Conservation (phyloP, 2,329 filamentous ascomycete species). For the Boeremia lycopersici region DNA sequence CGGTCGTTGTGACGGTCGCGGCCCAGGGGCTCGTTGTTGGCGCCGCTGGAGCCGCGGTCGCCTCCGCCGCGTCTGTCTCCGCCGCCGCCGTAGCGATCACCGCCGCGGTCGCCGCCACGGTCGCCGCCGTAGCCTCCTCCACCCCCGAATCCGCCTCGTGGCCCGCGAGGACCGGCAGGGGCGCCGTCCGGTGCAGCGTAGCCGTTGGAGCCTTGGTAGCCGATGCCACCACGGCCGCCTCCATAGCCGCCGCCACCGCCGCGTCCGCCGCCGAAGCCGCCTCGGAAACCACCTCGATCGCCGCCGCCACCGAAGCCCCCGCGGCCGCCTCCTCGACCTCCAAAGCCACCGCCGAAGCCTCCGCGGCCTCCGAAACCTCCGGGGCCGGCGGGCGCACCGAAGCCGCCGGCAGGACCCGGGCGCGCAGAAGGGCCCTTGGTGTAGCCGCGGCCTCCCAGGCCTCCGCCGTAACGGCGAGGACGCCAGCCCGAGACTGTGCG, state of each 20-base stretch:
- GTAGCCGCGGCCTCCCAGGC: constrained; percentile 89
- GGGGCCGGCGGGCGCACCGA: constrained; percentile 61
- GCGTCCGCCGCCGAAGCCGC: constrained; percentile 49
- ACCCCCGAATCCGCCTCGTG: constrained; percentile 42
- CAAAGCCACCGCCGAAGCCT: constrained; percentile 53
- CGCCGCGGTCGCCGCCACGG: constrained; percentile 40
- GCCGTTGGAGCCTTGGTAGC: constrained; percentile 50
- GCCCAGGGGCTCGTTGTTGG: constrained; percentile 84
- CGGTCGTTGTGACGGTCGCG: constrained; percentile 54
- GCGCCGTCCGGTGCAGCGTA: constrained; percentile 54
- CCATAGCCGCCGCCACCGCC: constrained; percentile 47
- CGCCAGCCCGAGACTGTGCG: constrained; percentile 94
- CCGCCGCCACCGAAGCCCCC: constrained; percentile 50
- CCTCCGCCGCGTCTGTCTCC: constrained; percentile 32
- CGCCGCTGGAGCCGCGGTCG: constrained; percentile 62
- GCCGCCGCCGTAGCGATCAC: constrained; percentile 32
- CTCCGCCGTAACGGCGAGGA: constrained; percentile 87
- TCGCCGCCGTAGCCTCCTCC: constrained; percentile 50
- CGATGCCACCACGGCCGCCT: constrained; percentile 53
- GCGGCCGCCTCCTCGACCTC: constrained; percentile 57
- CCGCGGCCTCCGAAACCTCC: constrained; percentile 59
- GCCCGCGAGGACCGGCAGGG: constrained; percentile 54
- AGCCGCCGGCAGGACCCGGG: constrained; percentile 66
- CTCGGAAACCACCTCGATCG: constrained; percentile 54
- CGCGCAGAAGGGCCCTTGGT: constrained; percentile 79